Evolutionary conservation across 2,329 filamentous ascomycete genomes (phyloP).

Genomic region (Myriosclerotinia scirpicola): DNA sequence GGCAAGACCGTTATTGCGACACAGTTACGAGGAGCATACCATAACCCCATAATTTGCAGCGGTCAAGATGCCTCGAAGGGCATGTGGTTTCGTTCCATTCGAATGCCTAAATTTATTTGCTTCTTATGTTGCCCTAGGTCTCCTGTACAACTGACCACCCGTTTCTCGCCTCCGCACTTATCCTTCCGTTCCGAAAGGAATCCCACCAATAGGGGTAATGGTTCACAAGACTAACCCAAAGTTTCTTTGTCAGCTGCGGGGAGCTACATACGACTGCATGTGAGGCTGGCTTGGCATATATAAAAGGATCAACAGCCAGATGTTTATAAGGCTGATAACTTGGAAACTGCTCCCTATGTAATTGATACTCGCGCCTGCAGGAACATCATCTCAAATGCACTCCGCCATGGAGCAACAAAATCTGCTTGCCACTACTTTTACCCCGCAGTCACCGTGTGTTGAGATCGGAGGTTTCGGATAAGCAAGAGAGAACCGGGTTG

Average conservation of each 20-base stretch:
- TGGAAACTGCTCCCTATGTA: not conserved
- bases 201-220: slow-evolving; percentile 18
- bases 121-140: not conserved
- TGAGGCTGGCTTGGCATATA: slow-evolving; percentile 12
- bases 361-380: not conserved
- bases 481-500: not conserved
- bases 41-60: not conserved
- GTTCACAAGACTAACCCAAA: not conserved
- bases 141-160: not conserved
- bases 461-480: not conserved
- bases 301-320: slow-evolving; percentile 1
- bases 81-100: not conserved
- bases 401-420: slow-evolving; percentile 12
- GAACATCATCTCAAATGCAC: slow-evolving; percentile 8
- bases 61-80: not conserved
- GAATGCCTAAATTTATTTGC: not conserved
- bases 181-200: slow-evolving; percentile 2
- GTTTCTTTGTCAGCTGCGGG: slow-evolving; percentile 12
- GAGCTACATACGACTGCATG: slow-evolving; percentile 13
- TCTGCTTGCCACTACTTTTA: not conserved
- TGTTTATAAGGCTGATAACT: not conserved
- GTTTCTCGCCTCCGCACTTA: not conserved
- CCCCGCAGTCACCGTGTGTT: not conserved
- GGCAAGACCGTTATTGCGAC: too few species aligned
- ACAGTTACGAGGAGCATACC: not conserved